phyloP scores from a whole-genome alignment of 306 rosid genomes.

The Prunus davidiana region DNA sequence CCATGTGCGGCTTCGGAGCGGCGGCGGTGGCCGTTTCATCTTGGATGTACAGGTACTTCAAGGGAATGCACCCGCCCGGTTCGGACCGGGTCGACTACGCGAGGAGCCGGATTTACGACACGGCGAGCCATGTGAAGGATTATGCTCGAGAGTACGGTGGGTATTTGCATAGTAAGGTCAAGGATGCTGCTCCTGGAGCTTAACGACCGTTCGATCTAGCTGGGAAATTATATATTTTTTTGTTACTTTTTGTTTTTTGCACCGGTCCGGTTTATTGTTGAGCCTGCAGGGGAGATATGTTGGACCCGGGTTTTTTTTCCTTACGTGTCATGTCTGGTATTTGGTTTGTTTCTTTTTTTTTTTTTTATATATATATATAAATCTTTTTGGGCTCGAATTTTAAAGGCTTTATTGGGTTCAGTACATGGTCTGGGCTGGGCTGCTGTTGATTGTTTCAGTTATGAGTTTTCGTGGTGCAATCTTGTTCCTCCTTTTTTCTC shows the following conservation, averaged over 20 bases:
- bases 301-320: not conserved
- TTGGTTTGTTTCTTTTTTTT: not conserved
- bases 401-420: not conserved
- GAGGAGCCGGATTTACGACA: conserved; percentile 61
- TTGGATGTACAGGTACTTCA: conserved; percentile 66
- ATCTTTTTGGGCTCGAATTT: not conserved
- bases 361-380: too few relatives aligned
- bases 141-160: conserved; percentile 84
- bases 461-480: not conserved
- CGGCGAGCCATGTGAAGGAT: conserved; percentile 82
- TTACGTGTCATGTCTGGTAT: not conserved
- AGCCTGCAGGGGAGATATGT: not conserved
- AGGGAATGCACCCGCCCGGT: conserved; percentile 80
- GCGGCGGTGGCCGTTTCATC: conserved; percentile 37
- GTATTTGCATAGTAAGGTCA: conserved; percentile 67
- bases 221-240: not conserved
- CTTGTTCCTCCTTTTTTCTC: not conserved
- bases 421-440: not conserved
- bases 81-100: conserved; percentile 75
- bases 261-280: not conserved
- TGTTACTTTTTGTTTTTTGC: not conserved
- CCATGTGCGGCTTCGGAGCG: conserved; percentile 37
- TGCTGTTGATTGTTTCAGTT: too few relatives aligned
- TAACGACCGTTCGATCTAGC: conserved; percentile 8
- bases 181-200: conserved; percentile 95